Conservation (phyloP, 1,139 yeast genomes). For the Debaryomyces udenii region DNA sequence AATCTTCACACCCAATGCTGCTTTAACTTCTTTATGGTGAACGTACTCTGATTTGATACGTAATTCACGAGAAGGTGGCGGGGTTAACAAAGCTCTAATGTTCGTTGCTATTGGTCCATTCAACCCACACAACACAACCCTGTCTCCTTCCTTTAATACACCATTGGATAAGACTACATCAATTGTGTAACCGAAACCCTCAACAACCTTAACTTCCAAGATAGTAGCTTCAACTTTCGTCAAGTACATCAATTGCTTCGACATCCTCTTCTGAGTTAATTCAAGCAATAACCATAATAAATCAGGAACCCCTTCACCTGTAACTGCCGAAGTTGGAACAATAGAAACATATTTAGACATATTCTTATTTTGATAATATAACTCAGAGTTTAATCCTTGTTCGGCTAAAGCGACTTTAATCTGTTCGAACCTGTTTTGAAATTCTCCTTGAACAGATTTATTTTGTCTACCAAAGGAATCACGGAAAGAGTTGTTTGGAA, state of each 20-base stretch:
- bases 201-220: slow-evolving; percentile 96
- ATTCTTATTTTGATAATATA: slow-evolving; percentile 93
- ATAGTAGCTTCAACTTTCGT: slow-evolving; percentile 94
- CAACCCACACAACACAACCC: slow-evolving; percentile 94
- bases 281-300: slow-evolving; percentile 93
- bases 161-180: slow-evolving; percentile 98
- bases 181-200: slow-evolving; percentile 98
- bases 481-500: slow-evolving; percentile 93
- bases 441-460: slow-evolving; percentile 87
- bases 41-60: slow-evolving; percentile 93
- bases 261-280: slow-evolving; percentile 97
- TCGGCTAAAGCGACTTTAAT: slow-evolving; percentile 93
- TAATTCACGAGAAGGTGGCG: slow-evolving; percentile 95
- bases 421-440: slow-evolving; percentile 81
- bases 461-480: slow-evolving; percentile 85
- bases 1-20: slow-evolving; percentile 97
- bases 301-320: slow-evolving; percentile 99
- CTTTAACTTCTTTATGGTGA: slow-evolving; percentile 96
- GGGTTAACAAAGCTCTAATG: slow-evolving; percentile 93
- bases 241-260: slow-evolving; percentile 95
- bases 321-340: slow-evolving; percentile 97
- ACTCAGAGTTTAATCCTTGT: slow-evolving; percentile 97
- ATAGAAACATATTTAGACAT: slow-evolving; percentile 91
- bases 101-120: slow-evolving; percentile 99
- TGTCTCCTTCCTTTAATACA: slow-evolving; percentile 89